Percentiles rank a stretch among this genome's conserved stretches.
These are phyloP conservation scores for Thermothielavioides terrestris DNA, from an alignment of 495 filamentous ascomycete species.

Conservation along the genomic window DNA sequence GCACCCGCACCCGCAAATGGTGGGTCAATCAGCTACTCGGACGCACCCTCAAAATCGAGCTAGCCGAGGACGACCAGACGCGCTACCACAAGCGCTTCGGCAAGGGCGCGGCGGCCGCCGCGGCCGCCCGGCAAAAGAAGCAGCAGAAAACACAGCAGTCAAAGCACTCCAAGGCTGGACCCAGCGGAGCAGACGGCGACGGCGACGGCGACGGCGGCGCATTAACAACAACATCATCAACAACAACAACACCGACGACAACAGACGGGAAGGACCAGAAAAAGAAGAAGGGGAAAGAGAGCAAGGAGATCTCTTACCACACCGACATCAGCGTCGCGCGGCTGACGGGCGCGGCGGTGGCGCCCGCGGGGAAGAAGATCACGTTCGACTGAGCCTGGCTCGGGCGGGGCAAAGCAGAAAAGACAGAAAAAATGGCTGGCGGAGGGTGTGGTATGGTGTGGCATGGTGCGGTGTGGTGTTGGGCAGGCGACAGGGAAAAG, in stretches of 20 bases:
- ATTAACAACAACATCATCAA: conserved; percentile 3
- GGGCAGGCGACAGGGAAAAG: too few relatives aligned
- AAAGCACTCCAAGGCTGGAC: too few relatives aligned
- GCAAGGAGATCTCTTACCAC: conserved; percentile 10
- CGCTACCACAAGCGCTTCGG: conserved; percentile 91
- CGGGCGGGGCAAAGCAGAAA: too few relatives aligned
- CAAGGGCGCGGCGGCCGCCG: conserved; percentile 42
- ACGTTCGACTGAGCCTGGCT: conserved; percentile 59
- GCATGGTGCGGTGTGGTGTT: too few relatives aligned
- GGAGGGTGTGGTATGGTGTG: neutral
- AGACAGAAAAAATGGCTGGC: too few relatives aligned
- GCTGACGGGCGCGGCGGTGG: conserved; percentile 67
- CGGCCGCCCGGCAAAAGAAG: conserved; percentile 3
- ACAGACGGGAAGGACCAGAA: conserved; percentile 36
- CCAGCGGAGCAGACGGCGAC: too few relatives aligned
- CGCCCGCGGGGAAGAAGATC: conserved; percentile 71
- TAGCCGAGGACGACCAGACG: conserved; percentile 78
- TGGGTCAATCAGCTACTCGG: conserved; percentile 76
- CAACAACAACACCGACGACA: conserved; percentile 37
- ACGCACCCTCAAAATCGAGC: conserved; percentile 75
- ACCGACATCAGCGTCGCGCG: conserved; percentile 38
- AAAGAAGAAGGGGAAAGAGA: conserved; percentile 2
- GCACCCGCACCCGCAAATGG: conserved; percentile 58
- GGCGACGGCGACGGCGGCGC: neutral
- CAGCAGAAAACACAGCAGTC: too few relatives aligned